phyloP scores from a whole-genome alignment of 2,329 filamentous ascomycete genomes.

The Verticillium zaregamsianum region DNA sequence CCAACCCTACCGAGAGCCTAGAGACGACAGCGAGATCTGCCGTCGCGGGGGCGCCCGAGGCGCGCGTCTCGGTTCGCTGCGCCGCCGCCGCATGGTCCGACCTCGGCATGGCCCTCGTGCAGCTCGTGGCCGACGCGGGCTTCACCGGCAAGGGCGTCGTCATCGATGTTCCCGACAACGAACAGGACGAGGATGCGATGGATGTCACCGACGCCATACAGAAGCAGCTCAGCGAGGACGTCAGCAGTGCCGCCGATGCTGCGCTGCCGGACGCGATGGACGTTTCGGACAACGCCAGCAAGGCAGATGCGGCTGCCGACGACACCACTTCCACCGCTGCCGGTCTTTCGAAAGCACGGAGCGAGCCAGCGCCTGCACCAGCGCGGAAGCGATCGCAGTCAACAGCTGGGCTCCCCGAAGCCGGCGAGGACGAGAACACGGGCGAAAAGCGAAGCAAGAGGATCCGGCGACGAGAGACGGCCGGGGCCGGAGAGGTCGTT shows the following conservation, averaged over 20 bases:
- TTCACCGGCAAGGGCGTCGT: conserved; percentile 27
- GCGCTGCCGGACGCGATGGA: not conserved
- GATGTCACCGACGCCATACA: conserved; percentile 23
- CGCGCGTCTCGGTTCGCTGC: conserved; percentile 23
- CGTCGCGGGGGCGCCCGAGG: conserved; percentile 6
- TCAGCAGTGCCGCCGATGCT: not conserved
- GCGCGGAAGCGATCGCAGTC: conserved; percentile 56
- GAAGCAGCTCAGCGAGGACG: conserved; percentile 1
- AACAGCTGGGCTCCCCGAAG: conserved; percentile 52
- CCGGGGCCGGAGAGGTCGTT: conserved; percentile 44
- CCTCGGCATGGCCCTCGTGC: conserved; percentile 35
- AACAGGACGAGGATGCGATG: conserved; percentile 31
- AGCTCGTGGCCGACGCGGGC: conserved; percentile 27
- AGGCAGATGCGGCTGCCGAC: not conserved
- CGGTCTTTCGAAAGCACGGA: conserved; percentile 26
- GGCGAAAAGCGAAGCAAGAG: conserved; percentile 63
- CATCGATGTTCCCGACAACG: conserved; percentile 31
- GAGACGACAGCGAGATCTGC: conserved; percentile 12
- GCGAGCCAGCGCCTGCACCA: conserved; percentile 35
- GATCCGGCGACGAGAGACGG: conserved; percentile 56
- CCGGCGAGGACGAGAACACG: conserved; percentile 50
- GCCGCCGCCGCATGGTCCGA: conserved; percentile 35
- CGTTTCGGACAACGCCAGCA: conserved; percentile 5
- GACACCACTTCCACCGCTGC: conserved; percentile 18
- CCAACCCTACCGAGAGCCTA: conserved; percentile 41